A percentile compares a stretch with the other conserved stretches of the same genome.
These are phyloP conservation scores for Salicornia ramosissima DNA, from an alignment of 148 eudicot species.

Conservation along the genomic window DNA sequence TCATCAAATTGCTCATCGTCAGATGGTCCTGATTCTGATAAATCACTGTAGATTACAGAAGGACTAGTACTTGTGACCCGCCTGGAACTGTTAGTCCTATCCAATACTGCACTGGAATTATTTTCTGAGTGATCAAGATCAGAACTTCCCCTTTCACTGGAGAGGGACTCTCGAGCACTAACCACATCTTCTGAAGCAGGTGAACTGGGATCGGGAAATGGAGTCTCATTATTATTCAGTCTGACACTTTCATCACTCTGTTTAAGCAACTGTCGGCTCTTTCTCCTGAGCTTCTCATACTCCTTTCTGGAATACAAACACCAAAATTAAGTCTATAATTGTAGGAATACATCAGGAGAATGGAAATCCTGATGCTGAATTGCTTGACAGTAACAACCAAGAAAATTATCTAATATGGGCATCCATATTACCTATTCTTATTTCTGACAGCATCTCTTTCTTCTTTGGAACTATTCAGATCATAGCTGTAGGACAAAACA, in stretches of 20 bases:
- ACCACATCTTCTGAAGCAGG: constrained; percentile 72
- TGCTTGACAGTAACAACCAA: neutral
- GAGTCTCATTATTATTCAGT: constrained; percentile 30
- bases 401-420: neutral
- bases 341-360: neutral
- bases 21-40: constrained; percentile 73
- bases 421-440: constrained; percentile 53
- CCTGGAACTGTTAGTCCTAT: constrained; percentile 39
- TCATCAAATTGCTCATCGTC: constrained; percentile 57
- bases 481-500: constrained; percentile 51
- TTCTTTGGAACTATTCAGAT: constrained; percentile 66
- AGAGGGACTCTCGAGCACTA: constrained; percentile 80
- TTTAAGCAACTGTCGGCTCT: constrained; percentile 58
- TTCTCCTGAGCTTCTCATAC: constrained; percentile 76
- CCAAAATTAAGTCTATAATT: neutral
- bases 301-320: constrained; percentile 56
- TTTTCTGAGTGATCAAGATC: constrained; percentile 42
- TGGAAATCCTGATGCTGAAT: neutral
- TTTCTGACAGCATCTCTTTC: constrained; percentile 59
- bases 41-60: constrained; percentile 48
- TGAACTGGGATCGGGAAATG: constrained; percentile 39
- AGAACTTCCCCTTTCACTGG: constrained; percentile 55
- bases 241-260: constrained; percentile 28
- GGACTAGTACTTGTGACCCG: constrained; percentile 36
- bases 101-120: constrained; percentile 32